These are phyloP conservation scores for Helicostylum pulchrum DNA, from an alignment of 192 early-diverging fungal genomes.

Conservation along the genomic window DNA sequence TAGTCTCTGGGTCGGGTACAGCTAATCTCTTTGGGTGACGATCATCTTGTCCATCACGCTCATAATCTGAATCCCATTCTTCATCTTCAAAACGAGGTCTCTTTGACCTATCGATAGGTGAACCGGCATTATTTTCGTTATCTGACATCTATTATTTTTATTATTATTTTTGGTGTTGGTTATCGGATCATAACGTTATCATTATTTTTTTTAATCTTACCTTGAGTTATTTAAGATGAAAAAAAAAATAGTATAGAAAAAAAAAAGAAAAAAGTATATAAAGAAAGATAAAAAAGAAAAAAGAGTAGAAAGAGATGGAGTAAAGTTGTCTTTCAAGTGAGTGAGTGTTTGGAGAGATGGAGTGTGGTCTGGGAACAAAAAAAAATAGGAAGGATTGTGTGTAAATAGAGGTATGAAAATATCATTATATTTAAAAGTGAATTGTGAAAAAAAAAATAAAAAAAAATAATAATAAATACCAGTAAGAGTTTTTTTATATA, in stretches of 20 bases:
- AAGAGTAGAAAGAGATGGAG: background rate
- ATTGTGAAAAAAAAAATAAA: background rate
- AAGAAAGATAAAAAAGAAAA: background rate
- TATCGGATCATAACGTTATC: background rate
- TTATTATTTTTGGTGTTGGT: constrained; percentile 1
- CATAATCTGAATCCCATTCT: constrained; percentile 25
- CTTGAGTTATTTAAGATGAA: background rate
- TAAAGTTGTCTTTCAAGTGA: background rate
- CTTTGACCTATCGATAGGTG: constrained; percentile 35
- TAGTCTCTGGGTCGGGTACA: constrained; percentile 36
- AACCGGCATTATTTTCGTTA: constrained; percentile 17
- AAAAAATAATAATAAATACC: constrained; percentile 2
- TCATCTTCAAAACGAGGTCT: constrained; percentile 33
- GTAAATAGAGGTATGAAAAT: too few relatives aligned
- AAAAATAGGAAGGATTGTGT: background rate
- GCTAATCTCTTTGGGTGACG: constrained; percentile 32
- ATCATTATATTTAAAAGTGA: background rate
- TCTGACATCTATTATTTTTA: constrained; percentile 17
- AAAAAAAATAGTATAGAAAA: background rate
- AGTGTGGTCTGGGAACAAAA: constrained; percentile 2
- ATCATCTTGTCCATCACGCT: constrained; percentile 17
- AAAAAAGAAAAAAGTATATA: background rate
- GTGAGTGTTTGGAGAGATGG: background rate
- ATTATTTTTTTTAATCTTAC: background rate
- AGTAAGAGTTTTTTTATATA: constrained; percentile 2